Evolutionary conservation across 768 basidiomycete genomes (phyloP), one percentile per base, ranked within the genome.

Genomic region (Tulasnella sp.): DNA sequence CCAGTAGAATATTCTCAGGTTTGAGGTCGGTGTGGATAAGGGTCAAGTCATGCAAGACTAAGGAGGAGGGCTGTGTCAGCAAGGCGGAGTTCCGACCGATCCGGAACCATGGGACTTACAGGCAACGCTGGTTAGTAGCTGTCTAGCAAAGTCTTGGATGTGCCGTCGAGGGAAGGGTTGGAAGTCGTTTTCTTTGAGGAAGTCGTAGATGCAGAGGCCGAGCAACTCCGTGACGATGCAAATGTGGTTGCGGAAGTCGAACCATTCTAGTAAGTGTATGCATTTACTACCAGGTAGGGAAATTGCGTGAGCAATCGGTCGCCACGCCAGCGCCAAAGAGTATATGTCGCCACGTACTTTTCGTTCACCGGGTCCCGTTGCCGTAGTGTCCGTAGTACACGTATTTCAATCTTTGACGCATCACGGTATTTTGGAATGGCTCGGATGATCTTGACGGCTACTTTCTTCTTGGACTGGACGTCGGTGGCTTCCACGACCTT

Each of bases 401-500:
- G 92, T 83, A 99, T 93, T 87, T 99, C 98, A 81, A 99, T 99
- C 88, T 96, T 97, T 86, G 95, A 96, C 18, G 98, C 98, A 86
- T 99, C 98, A 72, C 98, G 94, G 85, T 99, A 99, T 87, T 99
- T 99, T 76, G 95, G 97, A 76, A 99, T 97, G 76, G 96, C 96
- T 75, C 98, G 92, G 83, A 99, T 99, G 81, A 99, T 97, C 89
- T 99, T 99, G 88, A 99, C 96, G 76, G 98, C 98, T 44, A 98
- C 97, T 84, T 91, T 88, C 83, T 88, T 89, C 81, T 93, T 90
- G 40, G 90, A 93, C 82, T 92, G 89, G 60, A 90, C 90, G 87
- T 98, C 95, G 83, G 93, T 86, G 9, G 96, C 96, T 86, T 98
- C 95, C 74, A 99, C 96, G 42, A 99, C 98, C 86, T 99, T 99